phyloP scores from a whole-genome alignment of 305 asterid genomes.

The Fraxinus ornus region DNA sequence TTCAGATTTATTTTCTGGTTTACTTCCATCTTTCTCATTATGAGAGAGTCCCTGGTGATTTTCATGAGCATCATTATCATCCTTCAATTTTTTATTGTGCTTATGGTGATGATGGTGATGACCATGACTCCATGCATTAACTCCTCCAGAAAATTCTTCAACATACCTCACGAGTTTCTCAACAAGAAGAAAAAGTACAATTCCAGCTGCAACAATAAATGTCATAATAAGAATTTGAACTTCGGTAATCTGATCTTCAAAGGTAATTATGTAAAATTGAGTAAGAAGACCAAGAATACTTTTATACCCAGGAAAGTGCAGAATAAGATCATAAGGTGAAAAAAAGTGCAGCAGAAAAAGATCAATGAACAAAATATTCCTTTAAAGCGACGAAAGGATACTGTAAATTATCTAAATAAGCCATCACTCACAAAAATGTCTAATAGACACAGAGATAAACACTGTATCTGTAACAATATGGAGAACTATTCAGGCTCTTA shows the following conservation, averaged over 20 bases:
- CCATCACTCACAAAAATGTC: not conserved
- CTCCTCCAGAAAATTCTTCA: conserved; percentile 73
- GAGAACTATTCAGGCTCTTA: not conserved
- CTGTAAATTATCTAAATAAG: not conserved
- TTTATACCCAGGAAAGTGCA: conserved; percentile 6
- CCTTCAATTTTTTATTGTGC: conserved; percentile 46
- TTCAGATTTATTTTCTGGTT: conserved; percentile 27
- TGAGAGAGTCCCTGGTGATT: conserved; percentile 36
- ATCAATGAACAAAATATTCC: not conserved
- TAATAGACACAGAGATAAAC: not conserved
- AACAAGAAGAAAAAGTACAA: conserved; percentile 79
- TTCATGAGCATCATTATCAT: conserved; percentile 45
- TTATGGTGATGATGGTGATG: conserved; percentile 81
- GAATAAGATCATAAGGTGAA: not conserved
- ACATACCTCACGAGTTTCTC: conserved; percentile 95
- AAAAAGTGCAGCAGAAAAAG: conserved; percentile 20
- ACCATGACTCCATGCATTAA: conserved; percentile 46
- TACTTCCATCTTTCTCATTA: conserved; percentile 38
- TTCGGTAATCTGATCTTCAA: conserved; percentile 4
- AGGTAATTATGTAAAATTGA: conserved; percentile 6
- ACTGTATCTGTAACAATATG: not conserved
- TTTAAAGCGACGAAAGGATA: not conserved
- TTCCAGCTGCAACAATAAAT: conserved; percentile 71
- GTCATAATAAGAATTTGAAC: conserved; percentile 21
- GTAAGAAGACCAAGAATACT: not conserved